These are phyloP conservation scores for Cyclotella kingstonii DNA, from an alignment of 108 stramenopile genomes.

Conservation along the genomic window DNA sequence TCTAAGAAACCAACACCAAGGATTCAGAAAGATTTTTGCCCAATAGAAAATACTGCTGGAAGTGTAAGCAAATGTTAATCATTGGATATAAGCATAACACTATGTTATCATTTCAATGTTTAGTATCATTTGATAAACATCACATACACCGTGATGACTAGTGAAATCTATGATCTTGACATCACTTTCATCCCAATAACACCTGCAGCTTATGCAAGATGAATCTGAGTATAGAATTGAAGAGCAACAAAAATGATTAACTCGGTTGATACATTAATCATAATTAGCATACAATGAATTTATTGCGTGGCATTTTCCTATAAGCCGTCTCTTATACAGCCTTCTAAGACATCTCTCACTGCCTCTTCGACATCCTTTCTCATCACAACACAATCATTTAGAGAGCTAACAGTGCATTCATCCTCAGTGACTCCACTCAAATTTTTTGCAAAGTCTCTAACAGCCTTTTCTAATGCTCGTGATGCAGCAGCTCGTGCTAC, in stretches of 20 bases:
- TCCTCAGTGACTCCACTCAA: slow-evolving; percentile 8
- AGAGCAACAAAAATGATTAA: no score
- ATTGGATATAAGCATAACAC: no score
- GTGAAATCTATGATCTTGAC: no score
- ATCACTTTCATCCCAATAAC: no score
- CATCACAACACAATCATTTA: slow-evolving; percentile 72
- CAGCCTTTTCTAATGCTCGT: slow-evolving; percentile 72
- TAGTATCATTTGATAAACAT: no score
- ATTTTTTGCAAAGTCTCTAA: slow-evolving; percentile 53
- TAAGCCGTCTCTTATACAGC: slow-evolving; percentile 28
- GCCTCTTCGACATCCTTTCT: slow-evolving; percentile 64
- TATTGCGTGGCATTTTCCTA: neutral
- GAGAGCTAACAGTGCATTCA: slow-evolving; percentile 20
- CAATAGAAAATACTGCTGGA: no score
- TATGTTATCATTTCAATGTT: no score
- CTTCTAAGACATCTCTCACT: slow-evolving; percentile 64
- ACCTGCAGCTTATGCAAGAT: no score
- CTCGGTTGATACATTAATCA: neutral
- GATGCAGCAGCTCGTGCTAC: slow-evolving; percentile 81
- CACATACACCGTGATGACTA: no score
- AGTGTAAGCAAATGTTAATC: no score
- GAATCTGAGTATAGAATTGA: no score
- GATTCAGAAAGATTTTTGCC: no score
- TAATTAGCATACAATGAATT: neutral
- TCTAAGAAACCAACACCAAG: slow-evolving; percentile 6